Evolutionary conservation across 169 alveolate genomes (phyloP).

Genomic region (Eimeria sp.): DNA sequence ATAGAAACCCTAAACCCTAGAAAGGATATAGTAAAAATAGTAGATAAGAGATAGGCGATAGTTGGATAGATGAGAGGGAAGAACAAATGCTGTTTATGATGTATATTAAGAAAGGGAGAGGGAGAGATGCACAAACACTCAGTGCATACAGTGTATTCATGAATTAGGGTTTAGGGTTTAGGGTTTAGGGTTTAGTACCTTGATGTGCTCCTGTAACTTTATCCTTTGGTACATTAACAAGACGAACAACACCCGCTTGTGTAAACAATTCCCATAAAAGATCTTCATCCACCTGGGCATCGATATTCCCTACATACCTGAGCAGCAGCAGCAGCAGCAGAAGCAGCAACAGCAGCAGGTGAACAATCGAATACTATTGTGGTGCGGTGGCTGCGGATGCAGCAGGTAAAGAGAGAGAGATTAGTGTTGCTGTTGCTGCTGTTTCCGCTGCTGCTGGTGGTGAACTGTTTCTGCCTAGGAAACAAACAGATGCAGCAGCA

Average conservation of each 20-base stretch:
- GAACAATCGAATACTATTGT: background rate
- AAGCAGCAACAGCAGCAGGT: conserved; percentile 57
- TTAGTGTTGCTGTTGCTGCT: background rate
- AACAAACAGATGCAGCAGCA: too few relatives aligned
- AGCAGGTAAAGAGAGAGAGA: background rate
- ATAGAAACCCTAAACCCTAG: background rate
- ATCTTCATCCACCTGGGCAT: conserved; percentile 98
- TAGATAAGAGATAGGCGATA: too few relatives aligned
- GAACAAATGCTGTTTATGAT: background rate
- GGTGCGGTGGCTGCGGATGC: background rate
- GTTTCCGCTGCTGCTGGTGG: background rate
- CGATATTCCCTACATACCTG: conserved; percentile 94
- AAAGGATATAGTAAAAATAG: too few relatives aligned
- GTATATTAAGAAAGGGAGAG: background rate
- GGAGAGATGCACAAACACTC: background rate
- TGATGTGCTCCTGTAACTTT: conserved; percentile 88
- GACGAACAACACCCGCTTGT: conserved; percentile 98
- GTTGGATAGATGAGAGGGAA: background rate
- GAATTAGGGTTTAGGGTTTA: background rate
- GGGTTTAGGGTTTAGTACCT: conserved; percentile 36
- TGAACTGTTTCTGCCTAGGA: background rate
- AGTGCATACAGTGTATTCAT: too few relatives aligned
- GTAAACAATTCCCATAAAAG: conserved; percentile 98
- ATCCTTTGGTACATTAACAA: conserved; percentile 99
- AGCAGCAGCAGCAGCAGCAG: too few relatives aligned